Evolutionary conservation across 2,329 filamentous ascomycete species (phyloP).

Genomic region (Cercospora sesami): DNA sequence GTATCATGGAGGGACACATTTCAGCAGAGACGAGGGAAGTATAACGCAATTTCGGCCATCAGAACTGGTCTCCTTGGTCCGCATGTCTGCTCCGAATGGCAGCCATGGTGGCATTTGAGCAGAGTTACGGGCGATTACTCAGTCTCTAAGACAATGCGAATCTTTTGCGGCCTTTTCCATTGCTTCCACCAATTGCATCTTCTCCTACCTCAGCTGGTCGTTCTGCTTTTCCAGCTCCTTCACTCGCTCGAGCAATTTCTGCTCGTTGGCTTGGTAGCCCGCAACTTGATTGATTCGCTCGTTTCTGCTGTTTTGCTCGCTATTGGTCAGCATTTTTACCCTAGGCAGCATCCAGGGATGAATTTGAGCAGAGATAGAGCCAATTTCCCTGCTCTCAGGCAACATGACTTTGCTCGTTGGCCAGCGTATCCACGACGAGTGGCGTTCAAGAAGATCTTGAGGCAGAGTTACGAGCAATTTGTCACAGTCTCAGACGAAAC

Average conservation of each 20-base stretch:
- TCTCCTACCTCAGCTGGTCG: background rate
- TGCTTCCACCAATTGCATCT: background rate
- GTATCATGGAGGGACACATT: too few species aligned
- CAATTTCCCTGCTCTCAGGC: background rate
- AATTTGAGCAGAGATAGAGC: background rate
- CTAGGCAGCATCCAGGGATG: background rate
- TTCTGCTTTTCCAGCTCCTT: background rate
- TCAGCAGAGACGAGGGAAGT: too few species aligned
- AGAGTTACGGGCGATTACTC: too few species aligned
- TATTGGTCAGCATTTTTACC: background rate
- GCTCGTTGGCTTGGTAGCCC: background rate
- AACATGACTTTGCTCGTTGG: background rate
- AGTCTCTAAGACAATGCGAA: too few species aligned
- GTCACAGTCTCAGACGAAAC: background rate
- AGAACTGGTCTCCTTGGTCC: too few species aligned
- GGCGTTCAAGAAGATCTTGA: background rate
- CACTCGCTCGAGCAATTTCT: background rate
- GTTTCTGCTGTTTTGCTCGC: background rate
- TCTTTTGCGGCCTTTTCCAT: background rate
- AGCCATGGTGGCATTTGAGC: too few species aligned
- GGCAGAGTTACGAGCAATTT: background rate
- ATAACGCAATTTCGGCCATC: too few species aligned
- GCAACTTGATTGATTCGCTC: background rate
- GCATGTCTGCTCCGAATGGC: too few species aligned
- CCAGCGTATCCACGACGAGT: background rate